Conservation (phyloP, 768 basidiomycete species). For the Cyclocybe aegerita region DNA sequence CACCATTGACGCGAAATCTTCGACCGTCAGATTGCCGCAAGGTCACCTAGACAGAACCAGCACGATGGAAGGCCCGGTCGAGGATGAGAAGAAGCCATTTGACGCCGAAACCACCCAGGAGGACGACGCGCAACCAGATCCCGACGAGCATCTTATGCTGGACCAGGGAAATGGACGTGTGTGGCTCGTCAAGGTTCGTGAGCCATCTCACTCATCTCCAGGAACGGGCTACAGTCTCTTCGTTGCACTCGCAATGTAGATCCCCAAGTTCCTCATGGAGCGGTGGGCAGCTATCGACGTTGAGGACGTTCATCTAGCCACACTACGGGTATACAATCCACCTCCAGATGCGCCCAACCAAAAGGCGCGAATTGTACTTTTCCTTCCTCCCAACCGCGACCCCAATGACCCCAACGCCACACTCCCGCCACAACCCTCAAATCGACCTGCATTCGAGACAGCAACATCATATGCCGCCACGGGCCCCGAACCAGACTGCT, state of each 20-base stretch:
- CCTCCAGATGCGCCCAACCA: slow-evolving; percentile 39
- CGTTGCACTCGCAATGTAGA: slow-evolving; percentile 38
- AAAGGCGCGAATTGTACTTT: slow-evolving; percentile 63
- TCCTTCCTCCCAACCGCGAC: slow-evolving; percentile 60
- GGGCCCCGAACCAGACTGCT: slow-evolving; percentile 60
- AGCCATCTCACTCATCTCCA: background rate
- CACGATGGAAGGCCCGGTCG: slow-evolving; percentile 23
- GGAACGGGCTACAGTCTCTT: background rate
- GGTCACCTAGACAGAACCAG: too few relatives aligned
- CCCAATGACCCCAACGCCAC: slow-evolving; percentile 26
- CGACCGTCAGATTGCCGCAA: too few relatives aligned
- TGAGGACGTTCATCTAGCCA: slow-evolving; percentile 81
- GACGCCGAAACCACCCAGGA: slow-evolving; percentile 53
- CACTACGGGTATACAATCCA: slow-evolving; percentile 71
- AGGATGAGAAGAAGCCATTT: slow-evolving; percentile 76
- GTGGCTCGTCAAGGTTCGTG: slow-evolving; percentile 84
- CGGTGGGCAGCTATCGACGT: slow-evolving; percentile 77
- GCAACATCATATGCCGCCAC: slow-evolving; percentile 29
- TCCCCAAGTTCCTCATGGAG: slow-evolving; percentile 85
- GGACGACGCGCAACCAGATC: slow-evolving; percentile 71
- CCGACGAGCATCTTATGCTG: slow-evolving; percentile 78
- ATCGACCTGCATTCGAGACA: slow-evolving; percentile 37
- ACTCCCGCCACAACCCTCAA: slow-evolving; percentile 21
- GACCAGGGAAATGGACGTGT: slow-evolving; percentile 73
- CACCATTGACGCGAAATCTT: too few relatives aligned